These are phyloP conservation scores for Ensete ventricosum DNA, from an alignment of 176 grass and related monocot species.

Conservation along the genomic window DNA sequence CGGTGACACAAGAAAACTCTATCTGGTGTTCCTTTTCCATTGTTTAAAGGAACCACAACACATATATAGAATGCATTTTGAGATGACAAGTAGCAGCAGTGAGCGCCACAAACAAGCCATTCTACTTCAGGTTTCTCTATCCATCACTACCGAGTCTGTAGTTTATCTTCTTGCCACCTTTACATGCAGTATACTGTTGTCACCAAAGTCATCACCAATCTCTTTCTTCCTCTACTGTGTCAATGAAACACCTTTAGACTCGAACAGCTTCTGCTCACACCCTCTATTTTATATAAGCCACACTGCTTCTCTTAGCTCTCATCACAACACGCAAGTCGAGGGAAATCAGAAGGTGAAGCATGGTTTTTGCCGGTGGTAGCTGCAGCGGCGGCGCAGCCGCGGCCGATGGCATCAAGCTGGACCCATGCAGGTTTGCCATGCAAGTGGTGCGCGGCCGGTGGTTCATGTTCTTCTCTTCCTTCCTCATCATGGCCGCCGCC, in stretches of 20 bases:
- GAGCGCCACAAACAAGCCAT: too few species aligned
- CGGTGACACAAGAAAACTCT: too few species aligned
- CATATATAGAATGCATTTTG: too few species aligned
- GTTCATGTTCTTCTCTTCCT: slow-evolving; percentile 69
- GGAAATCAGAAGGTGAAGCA: neutral
- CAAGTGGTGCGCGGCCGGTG: slow-evolving; percentile 48
- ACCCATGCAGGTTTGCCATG: slow-evolving; percentile 29
- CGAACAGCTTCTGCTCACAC: neutral
- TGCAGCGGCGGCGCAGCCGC: neutral
- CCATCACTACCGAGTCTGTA: too few species aligned
- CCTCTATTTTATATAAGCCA: too few species aligned
- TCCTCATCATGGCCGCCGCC: slow-evolving; percentile 51
- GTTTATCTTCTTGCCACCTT: too few species aligned
- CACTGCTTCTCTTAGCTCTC: neutral
- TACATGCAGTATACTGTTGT: too few species aligned
- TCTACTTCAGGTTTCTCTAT: too few species aligned
- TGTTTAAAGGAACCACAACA: too few species aligned
- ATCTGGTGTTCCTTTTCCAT: too few species aligned
- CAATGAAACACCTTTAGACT: neutral
- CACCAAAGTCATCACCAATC: neutral
- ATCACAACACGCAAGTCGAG: neutral
- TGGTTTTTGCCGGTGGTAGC: neutral
- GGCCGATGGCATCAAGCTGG: slow-evolving; percentile 4
- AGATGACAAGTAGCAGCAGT: too few species aligned
- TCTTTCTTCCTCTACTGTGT: neutral